Evolutionary conservation across 306 rosid species (phyloP).

Genomic region (Cucurbita maxima): DNA sequence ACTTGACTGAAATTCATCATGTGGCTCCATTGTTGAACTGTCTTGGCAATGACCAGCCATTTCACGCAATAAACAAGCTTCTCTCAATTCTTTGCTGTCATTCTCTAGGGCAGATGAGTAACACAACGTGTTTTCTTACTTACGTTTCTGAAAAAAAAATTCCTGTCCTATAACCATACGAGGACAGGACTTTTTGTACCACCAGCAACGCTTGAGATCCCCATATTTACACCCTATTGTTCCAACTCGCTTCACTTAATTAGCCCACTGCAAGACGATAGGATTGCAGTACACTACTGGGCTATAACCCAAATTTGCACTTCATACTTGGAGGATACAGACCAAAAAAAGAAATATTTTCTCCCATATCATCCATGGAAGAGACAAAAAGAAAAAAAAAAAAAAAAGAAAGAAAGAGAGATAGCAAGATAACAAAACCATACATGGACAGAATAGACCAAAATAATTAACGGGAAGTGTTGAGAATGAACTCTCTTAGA

Average conservation of each 20-base stretch:
- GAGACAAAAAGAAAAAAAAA: background rate
- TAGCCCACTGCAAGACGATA: constrained; percentile 1
- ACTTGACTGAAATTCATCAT: constrained; percentile 26
- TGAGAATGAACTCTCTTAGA: background rate
- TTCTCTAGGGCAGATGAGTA: background rate
- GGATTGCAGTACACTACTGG: constrained; percentile 1
- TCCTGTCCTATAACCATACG: background rate
- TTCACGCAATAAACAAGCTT: constrained; percentile 14
- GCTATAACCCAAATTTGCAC: background rate
- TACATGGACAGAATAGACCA: background rate
- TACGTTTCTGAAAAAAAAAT: background rate
- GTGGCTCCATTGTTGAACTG: constrained; percentile 21
- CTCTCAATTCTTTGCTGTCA: constrained; percentile 10
- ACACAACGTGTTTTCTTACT: background rate
- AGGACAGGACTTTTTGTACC: background rate
- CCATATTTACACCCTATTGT: background rate
- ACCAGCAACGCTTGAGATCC: background rate
- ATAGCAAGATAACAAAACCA: background rate
- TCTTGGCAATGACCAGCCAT: constrained; percentile 16
- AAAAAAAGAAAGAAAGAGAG: no score
- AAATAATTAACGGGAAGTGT: background rate
- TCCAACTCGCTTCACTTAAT: background rate
- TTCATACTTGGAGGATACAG: background rate
- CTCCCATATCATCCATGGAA: background rate
- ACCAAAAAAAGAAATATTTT: background rate